These are phyloP conservation scores for Trametes villosa DNA, from an alignment of 768 basidiomycete species.

Conservation along the genomic window DNA sequence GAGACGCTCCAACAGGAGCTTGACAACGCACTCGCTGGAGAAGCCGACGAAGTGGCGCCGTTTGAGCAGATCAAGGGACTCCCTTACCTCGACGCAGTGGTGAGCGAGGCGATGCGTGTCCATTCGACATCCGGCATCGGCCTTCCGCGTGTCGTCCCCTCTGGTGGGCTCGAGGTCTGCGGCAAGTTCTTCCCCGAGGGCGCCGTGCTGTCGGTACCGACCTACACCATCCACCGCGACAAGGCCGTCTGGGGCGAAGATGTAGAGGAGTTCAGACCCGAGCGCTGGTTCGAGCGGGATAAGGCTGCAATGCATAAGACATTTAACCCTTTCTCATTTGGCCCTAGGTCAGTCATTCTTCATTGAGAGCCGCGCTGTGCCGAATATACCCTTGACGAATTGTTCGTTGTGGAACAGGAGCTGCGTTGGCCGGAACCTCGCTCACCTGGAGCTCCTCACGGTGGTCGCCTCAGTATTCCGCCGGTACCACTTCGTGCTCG, in stretches of 20 bases:
- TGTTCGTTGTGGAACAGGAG: constrained; percentile 47
- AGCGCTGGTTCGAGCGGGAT: constrained; percentile 83
- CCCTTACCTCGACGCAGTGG: constrained; percentile 83
- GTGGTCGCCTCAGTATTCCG: constrained; percentile 82
- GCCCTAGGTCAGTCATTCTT: constrained; percentile 60
- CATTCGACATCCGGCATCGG: constrained; percentile 87
- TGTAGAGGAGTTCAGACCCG: constrained; percentile 73
- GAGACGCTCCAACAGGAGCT: constrained; percentile 78
- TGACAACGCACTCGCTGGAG: constrained; percentile 56
- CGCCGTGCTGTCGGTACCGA: constrained; percentile 79
- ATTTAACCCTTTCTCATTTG: constrained; percentile 87
- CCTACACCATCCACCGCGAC: constrained; percentile 83
- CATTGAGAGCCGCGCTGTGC: neutral
- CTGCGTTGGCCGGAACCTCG: constrained; percentile 88
- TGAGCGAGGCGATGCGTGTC: constrained; percentile 83
- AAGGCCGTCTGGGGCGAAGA: constrained; percentile 77
- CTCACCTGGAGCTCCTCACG: constrained; percentile 75
- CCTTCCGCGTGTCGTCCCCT: constrained; percentile 77
- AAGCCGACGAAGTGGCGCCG: constrained; percentile 65
- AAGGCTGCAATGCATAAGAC: constrained; percentile 62
- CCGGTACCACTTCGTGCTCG: constrained; percentile 74
- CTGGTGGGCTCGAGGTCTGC: constrained; percentile 67
- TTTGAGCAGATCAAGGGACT: constrained; percentile 73
- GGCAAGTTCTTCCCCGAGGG: constrained; percentile 71
- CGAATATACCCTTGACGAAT: neutral